Conservation (phyloP, 2,329 filamentous ascomycete genomes). For the Diaporthe batatas region DNA sequence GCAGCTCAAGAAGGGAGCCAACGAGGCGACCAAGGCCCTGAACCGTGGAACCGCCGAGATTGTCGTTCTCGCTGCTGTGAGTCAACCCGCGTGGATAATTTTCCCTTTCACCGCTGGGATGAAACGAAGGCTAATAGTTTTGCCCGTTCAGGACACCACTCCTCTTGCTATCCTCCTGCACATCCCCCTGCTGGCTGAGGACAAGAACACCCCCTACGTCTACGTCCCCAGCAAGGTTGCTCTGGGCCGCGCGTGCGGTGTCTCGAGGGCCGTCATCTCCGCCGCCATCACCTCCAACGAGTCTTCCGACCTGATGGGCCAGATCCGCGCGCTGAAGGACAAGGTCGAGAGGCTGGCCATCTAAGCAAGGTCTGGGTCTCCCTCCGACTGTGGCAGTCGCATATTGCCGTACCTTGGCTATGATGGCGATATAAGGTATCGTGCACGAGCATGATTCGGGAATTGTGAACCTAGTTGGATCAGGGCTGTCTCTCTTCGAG, state of each 20-base stretch:
- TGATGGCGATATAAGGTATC: not conserved
- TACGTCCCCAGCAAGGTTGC: conserved; percentile 84
- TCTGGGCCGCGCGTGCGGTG: conserved; percentile 90
- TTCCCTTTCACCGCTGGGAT: not conserved
- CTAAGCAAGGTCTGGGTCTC: conserved; percentile 61
- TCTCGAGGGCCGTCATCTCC: conserved; percentile 88
- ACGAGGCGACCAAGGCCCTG: conserved; percentile 87
- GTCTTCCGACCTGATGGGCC: conserved; percentile 85
- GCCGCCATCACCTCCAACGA: conserved; percentile 93
- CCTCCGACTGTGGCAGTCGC: not conserved
- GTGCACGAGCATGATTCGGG: too few species aligned
- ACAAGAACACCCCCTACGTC: conserved; percentile 73
- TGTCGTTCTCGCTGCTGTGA: conserved; percentile 77
- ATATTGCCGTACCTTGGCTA: not conserved
- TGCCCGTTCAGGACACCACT: conserved; percentile 73
- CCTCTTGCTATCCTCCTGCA: conserved; percentile 91
- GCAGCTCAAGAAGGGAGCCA: conserved; percentile 91
- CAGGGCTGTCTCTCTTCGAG: not conserved
- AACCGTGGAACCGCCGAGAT: conserved; percentile 93
- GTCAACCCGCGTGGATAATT: not conserved
- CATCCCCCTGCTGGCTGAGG: conserved; percentile 88
- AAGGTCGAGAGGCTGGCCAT: conserved; percentile 97
- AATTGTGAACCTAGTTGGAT: not conserved
- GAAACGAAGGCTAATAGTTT: not conserved
- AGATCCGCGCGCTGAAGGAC: conserved; percentile 91